Base-by-base conservation (phyloP, 495 filamentous ascomycete genomes). In the Geoglossum glabrum region DNA sequence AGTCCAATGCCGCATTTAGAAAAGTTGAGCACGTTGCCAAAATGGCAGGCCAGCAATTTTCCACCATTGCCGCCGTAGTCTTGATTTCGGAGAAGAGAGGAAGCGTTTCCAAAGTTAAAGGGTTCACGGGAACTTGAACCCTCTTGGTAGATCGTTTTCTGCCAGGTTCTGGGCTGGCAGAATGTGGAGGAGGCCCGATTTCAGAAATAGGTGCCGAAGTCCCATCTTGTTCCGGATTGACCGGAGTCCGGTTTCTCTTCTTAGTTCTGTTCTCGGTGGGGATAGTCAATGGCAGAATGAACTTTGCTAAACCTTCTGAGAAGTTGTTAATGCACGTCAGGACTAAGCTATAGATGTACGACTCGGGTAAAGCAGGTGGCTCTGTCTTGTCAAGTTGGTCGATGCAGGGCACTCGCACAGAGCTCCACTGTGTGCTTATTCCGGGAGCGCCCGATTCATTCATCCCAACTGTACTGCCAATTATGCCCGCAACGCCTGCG, bases 11-110 rank as follows among this genome's bases (percentile, higher is more conserved):
- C 21, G 93, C 88, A 66, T 89, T 89, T 26, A 98, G 68, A 68
- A 96, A 97, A 0, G 90, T 96, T 0, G 92, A 96, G 62, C 86
- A 96, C 0, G 88, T 84, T 17, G 92, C 90, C 34, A 98, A 79
- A 15, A 96, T 78, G 50, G 93, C 92, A 26, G 93, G 92, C 92
- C 92, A 98, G 64, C 93, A 96, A 63, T 85, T 76, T 5, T 90
- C 85, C 46, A 98, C 83, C 47, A 97, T 84, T 2, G 77, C 77
- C 26, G 87, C 85, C 59, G 87, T 86, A 5, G 81, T 78, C 61
- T 80, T 75, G 59, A 97, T 79, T 19, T 86, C 81, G 5, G 73
- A 65, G 58, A 83, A 75, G 19, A 86, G 73, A 3, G 85, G 76
- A 64, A 93, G 85, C 8, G 78, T 77, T 57, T 83, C 76, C 10